These are phyloP conservation scores for Phanerochaete sordida DNA, from an alignment of 768 basidiomycete genomes.

Conservation along the genomic window DNA sequence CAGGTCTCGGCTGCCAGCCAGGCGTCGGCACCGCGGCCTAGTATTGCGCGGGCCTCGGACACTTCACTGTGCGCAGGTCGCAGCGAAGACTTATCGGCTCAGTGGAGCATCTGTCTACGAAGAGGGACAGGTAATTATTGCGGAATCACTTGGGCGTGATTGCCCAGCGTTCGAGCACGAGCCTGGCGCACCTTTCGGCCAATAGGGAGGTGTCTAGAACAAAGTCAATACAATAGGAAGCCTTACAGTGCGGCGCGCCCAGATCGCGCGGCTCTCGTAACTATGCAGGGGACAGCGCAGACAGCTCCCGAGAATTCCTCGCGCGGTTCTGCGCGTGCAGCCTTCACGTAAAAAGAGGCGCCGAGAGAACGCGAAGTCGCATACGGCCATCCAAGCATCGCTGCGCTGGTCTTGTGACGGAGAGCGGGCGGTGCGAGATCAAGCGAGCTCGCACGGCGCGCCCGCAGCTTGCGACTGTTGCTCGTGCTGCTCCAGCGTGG, in stretches of 20 bases:
- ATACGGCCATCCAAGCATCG: background rate
- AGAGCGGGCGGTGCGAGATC: too few relatives aligned
- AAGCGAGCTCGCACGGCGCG: too few relatives aligned
- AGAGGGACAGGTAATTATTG: background rate
- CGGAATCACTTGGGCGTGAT: background rate
- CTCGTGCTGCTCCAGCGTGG: too few relatives aligned
- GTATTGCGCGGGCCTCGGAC: too few relatives aligned
- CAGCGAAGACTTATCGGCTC: too few relatives aligned
- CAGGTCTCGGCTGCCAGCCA: background rate
- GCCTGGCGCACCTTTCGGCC: background rate
- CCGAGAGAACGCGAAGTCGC: background rate
- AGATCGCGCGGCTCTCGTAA: background rate
- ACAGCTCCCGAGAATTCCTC: background rate
- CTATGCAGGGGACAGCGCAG: background rate
- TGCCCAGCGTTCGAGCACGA: background rate
- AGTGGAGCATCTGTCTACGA: background rate
- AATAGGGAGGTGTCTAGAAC: background rate
- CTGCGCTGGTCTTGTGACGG: too few relatives aligned
- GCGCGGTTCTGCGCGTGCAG: background rate
- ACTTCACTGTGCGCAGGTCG: background rate
- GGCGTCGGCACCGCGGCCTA: too few relatives aligned
- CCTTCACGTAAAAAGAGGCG: background rate
- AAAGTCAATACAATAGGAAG: background rate
- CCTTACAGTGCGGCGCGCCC: background rate
- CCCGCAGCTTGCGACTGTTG: too few relatives aligned